A percentile compares a stretch with the other conserved stretches of the same genome.
Conservation (phyloP, 2,329 filamentous ascomycete species). For the Colletotrichum filicis region DNA sequence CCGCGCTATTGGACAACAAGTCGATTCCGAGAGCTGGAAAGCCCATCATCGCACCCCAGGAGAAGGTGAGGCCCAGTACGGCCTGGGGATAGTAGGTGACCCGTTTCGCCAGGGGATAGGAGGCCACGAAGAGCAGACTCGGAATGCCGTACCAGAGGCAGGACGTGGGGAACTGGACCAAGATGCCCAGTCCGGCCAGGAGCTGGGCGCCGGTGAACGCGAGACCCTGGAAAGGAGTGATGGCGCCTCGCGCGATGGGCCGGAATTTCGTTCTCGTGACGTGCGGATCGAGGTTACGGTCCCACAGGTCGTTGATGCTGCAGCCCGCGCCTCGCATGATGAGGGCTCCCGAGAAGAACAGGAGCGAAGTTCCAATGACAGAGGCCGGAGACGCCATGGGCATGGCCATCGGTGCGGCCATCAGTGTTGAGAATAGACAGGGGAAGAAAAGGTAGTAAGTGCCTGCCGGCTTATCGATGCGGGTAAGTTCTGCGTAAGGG, state of each 20-base stretch:
- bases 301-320: slow-evolving; percentile 92
- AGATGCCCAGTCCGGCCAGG: slow-evolving; percentile 76
- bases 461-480: slow-evolving; percentile 83
- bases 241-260: slow-evolving; percentile 82
- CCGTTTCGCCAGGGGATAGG: slow-evolving; percentile 86
- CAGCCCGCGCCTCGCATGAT: slow-evolving; percentile 91
- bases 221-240: slow-evolving; percentile 77
- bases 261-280: slow-evolving; percentile 81
- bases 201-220: slow-evolving; percentile 81
- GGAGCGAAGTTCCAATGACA: slow-evolving; percentile 71
- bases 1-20: slow-evolving; percentile 71
- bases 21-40: slow-evolving; percentile 86
- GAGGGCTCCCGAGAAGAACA: slow-evolving; percentile 81
- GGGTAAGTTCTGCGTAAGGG: slow-evolving; percentile 84
- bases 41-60: slow-evolving; percentile 89
- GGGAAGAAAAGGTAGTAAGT: slow-evolving; percentile 89
- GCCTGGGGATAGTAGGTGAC: slow-evolving; percentile 90
- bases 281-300: slow-evolving; percentile 85
- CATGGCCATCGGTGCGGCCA: slow-evolving; percentile 76
- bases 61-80: slow-evolving; percentile 86
- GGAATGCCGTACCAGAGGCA: slow-evolving; percentile 85
- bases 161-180: slow-evolving; percentile 78
- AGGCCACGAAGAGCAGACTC: slow-evolving; percentile 76
- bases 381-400: slow-evolving; percentile 70
- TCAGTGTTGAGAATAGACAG: slow-evolving; percentile 84